Evolutionary conservation across 441 rosid genomes (phyloP), one percentile per base, ranked within the genome.

Genomic region (Erodium moschatum): DNA sequence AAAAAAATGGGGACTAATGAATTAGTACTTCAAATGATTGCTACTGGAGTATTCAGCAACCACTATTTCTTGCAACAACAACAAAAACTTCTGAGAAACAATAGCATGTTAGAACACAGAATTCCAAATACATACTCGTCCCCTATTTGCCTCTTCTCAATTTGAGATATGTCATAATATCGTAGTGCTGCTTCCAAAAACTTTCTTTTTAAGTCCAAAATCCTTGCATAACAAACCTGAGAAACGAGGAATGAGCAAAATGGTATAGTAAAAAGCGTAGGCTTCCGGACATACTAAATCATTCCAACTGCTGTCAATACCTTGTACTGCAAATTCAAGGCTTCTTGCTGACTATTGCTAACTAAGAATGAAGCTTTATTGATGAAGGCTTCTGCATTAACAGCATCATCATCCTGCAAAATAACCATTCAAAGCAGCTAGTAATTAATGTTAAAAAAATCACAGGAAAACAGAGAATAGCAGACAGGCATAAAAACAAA

Each of bases 321-420:
- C 93, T 91, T 92, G 84, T 90, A 95, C 76, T 90, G 92, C 78
- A 95, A 82, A 81, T 86, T 88, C 80, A 95, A 73, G 27, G 83
- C 92, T 87, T 95, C 99, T 71, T 90, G 87, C 81, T 89, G 98
- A 79, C 97, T 89, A 73, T 73, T 92, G 92, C 92, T 95, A 76
- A 95, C 97, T 79, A 95, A 80, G 85, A 95, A 95, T 64, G 99
- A 95, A 50, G 98, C 99, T 81, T 92, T 95, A 65, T 95, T 92
- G 66, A 90, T 90, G 75, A 92, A 95, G 72, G 96, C 95, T 80
- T 95, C 98, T 19, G 99, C 99, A 72, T 89, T 92, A 21, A 89
- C 87, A 21, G 98, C 93, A 87, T 95, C 99, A 80, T 92, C 97
- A 80, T 95, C 96, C 98, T 95, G 77, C 71, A 84, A 62, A 70